phyloP scores from a whole-genome alignment of 257 asterid genomes.

The Fraxinus americana region DNA sequence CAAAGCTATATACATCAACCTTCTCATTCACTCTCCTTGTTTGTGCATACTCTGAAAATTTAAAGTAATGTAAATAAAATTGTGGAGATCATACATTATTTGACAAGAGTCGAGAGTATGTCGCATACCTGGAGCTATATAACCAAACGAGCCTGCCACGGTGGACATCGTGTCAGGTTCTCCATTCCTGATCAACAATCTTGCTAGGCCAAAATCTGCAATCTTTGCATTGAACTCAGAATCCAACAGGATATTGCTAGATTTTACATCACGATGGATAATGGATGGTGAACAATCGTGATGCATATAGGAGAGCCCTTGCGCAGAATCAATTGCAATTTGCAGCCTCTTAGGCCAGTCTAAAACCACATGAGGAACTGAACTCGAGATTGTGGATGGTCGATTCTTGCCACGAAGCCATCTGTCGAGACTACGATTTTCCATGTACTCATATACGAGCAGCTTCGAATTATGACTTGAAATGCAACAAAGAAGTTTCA shows the following conservation, averaged over 20 bases:
- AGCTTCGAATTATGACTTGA: conserved; percentile 37
- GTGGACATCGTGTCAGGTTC: conserved; percentile 14
- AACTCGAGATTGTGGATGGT: conserved; percentile 19
- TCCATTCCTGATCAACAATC: conserved; percentile 7
- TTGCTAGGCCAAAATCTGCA: conserved; percentile 18
- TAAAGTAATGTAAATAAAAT: background rate
- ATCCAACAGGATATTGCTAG: conserved; percentile 1
- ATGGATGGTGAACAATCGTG: conserved; percentile 6
- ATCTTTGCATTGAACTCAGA: background rate
- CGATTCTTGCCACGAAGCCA: conserved; percentile 46
- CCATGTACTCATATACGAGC: conserved; percentile 49
- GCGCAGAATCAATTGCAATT: conserved; percentile 17
- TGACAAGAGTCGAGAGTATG: background rate
- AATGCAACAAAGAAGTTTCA: conserved; percentile 46
- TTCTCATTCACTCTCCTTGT: conserved; percentile 77
- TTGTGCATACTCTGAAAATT: conserved; percentile 68
- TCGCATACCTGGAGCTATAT: conserved; percentile 16
- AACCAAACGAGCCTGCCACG: conserved; percentile 11
- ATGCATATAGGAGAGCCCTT: conserved; percentile 20
- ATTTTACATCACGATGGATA: conserved; percentile 10
- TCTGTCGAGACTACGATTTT: conserved; percentile 44
- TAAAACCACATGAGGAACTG: conserved; percentile 23
- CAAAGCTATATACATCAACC: conserved; percentile 87
- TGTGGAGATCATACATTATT: background rate
- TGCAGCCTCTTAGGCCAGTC: conserved; percentile 22